Percentiles rank a stretch among this genome's conserved stretches.
phyloP scores from a whole-genome alignment of 78 protist genomes.

The Thecamonas trahens region DNA sequence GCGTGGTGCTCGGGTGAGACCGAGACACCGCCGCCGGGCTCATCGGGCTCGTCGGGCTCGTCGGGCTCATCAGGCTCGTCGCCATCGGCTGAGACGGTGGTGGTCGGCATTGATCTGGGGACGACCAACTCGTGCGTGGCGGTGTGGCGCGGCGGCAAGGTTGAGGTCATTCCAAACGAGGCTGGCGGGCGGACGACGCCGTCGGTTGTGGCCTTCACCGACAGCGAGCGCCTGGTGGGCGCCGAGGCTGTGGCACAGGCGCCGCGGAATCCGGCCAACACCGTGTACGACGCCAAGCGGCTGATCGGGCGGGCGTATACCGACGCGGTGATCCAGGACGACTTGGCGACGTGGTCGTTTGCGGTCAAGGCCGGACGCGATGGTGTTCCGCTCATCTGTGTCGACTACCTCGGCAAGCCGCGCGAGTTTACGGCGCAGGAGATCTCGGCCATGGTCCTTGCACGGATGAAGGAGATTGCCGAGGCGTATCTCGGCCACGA shows the following conservation, averaged over 20 bases:
- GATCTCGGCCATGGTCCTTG: conserved; percentile 58
- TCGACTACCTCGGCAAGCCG: conserved; percentile 56
- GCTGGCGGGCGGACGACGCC: conserved; percentile 93
- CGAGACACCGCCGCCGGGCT: too few species aligned
- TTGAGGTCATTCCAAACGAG: too few species aligned
- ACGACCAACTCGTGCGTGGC: conserved; percentile 97
- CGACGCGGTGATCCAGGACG: conserved; percentile 16
- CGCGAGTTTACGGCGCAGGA: conserved; percentile 49
- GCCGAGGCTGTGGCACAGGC: conserved; percentile 85
- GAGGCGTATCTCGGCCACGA: conserved; percentile 68
- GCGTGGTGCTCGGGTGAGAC: too few species aligned
- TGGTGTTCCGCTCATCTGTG: conserved; percentile 35
- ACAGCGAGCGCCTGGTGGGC: conserved; percentile 58
- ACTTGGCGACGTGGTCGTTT: too few species aligned
- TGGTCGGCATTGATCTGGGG: conserved; percentile 94
- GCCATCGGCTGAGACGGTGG: too few species aligned
- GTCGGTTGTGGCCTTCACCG: conserved; percentile 54
- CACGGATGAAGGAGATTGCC: conserved; percentile 71
- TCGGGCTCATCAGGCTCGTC: too few species aligned
- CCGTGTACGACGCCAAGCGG: conserved; percentile 84
- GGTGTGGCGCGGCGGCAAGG: conserved; percentile 46
- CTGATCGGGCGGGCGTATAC: conserved; percentile 37
- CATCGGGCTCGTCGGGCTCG: too few species aligned
- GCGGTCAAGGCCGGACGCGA: conserved; percentile 28
- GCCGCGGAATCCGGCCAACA: conserved; percentile 76